Conservation (phyloP, 2,329 filamentous ascomycete genomes). For the Hymenoscyphus infarciens region DNA sequence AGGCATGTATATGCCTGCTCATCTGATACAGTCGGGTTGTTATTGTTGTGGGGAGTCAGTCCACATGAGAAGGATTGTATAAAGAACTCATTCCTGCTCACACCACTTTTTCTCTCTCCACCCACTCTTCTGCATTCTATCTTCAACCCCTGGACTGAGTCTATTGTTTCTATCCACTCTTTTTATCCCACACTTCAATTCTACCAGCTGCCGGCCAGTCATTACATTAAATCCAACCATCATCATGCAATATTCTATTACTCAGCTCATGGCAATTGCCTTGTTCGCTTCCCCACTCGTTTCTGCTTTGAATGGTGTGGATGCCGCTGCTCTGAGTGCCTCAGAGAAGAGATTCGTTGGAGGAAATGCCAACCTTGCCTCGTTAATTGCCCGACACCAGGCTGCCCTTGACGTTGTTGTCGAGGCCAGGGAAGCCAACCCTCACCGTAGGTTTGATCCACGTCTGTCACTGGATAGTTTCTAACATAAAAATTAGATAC, state of each 20-base stretch:
- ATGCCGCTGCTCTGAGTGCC: background rate
- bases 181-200: background rate
- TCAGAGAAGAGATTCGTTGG: constrained; percentile 7
- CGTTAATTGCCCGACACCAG: constrained; percentile 14
- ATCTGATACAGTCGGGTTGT: background rate
- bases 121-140: constrained; percentile 9
- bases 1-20: background rate
- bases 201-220: background rate
- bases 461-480: too few species aligned
- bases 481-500: too few species aligned
- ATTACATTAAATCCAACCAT: constrained; percentile 2
- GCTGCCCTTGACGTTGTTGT: constrained; percentile 10
- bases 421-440: too few species aligned
- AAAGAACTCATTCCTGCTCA: constrained; percentile 2
- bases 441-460: too few species aligned
- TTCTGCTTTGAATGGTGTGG: constrained; percentile 1
- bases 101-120: background rate
- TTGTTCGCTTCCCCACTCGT: constrained; percentile 10
- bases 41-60: background rate
- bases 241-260: constrained; percentile 11
- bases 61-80: background rate
- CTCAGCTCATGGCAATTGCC: constrained; percentile 8
- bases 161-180: background rate
- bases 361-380: constrained; percentile 4
- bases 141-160: constrained; percentile 1